Conservation (phyloP, 2,329 filamentous ascomycete genomes). For the Camillea tinctor region DNA sequence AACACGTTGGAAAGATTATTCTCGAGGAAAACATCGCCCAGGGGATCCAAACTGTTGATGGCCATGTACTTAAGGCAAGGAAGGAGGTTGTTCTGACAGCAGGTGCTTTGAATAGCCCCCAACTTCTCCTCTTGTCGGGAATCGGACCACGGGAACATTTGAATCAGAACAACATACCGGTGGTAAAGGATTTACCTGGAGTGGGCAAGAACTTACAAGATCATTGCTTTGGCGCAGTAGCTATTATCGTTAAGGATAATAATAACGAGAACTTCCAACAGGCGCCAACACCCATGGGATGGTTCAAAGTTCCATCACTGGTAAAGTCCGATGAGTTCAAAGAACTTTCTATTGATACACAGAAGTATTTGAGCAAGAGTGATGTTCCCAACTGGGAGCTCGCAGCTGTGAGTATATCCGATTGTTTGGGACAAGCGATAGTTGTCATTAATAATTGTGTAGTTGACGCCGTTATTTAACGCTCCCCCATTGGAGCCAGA, state of each 20-base stretch:
- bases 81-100: constrained; percentile 30
- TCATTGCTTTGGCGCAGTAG: constrained; percentile 17
- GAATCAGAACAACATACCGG: constrained; percentile 18
- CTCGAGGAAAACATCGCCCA: constrained; percentile 20
- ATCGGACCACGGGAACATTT: constrained; percentile 27
- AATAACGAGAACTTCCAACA: constrained; percentile 6
- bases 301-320: constrained; percentile 33
- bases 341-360: constrained; percentile 8
- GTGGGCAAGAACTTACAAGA: constrained; percentile 30
- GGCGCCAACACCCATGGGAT: constrained; percentile 31
- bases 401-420: constrained; percentile 5
- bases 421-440: neutral
- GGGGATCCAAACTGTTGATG: constrained; percentile 11
- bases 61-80: constrained; percentile 7
- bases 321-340: constrained; percentile 15
- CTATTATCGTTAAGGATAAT: constrained; percentile 25
- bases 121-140: constrained; percentile 31
- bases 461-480: constrained; percentile 17
- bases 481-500: constrained; percentile 4
- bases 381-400: constrained; percentile 20
- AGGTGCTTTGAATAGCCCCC: constrained; percentile 27
- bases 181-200: constrained; percentile 23
- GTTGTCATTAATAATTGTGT: neutral
- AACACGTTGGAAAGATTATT: constrained; percentile 12
- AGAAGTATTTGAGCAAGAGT: constrained; percentile 8